phyloP scores from a whole-genome alignment of 345 rosid species.

The Euphorbia peplus region DNA sequence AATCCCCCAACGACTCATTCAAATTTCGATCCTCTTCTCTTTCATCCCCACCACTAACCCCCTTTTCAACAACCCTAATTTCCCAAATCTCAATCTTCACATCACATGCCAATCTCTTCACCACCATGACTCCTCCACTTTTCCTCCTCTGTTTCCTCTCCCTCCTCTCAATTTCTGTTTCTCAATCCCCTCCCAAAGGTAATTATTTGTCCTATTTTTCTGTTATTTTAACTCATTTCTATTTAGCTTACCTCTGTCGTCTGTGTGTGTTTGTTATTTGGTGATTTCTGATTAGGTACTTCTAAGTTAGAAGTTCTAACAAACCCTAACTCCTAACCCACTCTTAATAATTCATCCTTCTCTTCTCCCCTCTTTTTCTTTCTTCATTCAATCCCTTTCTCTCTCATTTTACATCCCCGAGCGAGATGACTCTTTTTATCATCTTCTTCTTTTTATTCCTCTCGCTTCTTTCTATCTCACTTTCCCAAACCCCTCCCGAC shows the following conservation, averaged over 20 bases:
- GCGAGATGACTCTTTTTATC: too few relatives aligned
- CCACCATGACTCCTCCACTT: neutral
- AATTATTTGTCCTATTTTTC: too few relatives aligned
- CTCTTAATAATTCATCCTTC: too few relatives aligned
- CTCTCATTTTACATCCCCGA: too few relatives aligned
- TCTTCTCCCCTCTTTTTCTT: too few relatives aligned
- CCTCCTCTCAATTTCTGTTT: constrained; percentile 35
- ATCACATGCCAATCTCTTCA: constrained; percentile 7
- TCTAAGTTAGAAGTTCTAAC: too few relatives aligned
- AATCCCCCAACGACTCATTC: constrained; percentile 44
- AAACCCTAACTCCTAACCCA: too few relatives aligned
- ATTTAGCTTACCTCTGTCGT: constrained; percentile 16
- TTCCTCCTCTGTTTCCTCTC: constrained; percentile 26
- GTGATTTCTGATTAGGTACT: too few relatives aligned
- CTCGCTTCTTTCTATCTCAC: constrained; percentile 35
- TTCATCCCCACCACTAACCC: neutral
- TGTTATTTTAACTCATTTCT: too few relatives aligned
- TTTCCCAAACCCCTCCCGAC: constrained; percentile 31
- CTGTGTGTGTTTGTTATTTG: too few relatives aligned
- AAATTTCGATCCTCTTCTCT: constrained; percentile 18
- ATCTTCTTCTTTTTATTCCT: too few relatives aligned
- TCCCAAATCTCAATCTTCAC: constrained; percentile 3
- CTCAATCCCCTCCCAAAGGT: constrained; percentile 30
- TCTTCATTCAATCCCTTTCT: too few relatives aligned
- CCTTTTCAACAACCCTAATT: constrained; percentile 14